A percentile compares a stretch with the other conserved stretches of the same genome.
These are phyloP conservation scores for Backusella tarrabulga DNA, from an alignment of 192 early-diverging fungal species.

Conservation along the genomic window DNA sequence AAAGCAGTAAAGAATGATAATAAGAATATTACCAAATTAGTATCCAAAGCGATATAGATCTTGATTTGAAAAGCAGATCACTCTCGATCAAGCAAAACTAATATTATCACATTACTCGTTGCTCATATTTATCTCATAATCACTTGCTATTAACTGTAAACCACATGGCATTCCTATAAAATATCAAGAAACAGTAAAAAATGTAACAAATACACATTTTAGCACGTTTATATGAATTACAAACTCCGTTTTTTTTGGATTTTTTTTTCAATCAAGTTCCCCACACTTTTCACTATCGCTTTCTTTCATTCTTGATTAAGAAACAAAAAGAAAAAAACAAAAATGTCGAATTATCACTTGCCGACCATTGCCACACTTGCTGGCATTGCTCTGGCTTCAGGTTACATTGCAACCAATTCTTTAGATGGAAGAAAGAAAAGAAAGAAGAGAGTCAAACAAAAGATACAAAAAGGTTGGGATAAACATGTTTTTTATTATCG, in stretches of 20 bases:
- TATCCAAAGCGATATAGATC: not conserved
- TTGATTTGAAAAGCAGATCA: not conserved
- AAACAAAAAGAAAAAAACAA: not conserved
- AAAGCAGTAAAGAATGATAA: not conserved
- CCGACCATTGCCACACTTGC: conserved; percentile 32
- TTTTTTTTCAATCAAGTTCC: not conserved
- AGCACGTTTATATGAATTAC: not conserved
- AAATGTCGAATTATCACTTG: conserved; percentile 33
- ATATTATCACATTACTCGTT: not conserved
- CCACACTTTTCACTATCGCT: not conserved
- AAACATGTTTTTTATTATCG: not conserved
- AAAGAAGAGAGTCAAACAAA: conserved; percentile 24
- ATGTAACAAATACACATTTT: not conserved
- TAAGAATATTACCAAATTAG: not conserved
- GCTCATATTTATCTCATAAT: not conserved
- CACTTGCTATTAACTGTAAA: not conserved
- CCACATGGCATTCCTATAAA: not conserved
- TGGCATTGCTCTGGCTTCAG: conserved; percentile 33
- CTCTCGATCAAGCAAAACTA: not conserved
- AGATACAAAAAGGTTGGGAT: conserved; percentile 20
- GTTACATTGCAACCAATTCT: conserved; percentile 11
- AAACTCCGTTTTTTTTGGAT: not conserved
- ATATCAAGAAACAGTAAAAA: not conserved
- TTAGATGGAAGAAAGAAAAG: conserved; percentile 15
- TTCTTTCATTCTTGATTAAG: not conserved